phyloP scores from a whole-genome alignment of 768 basidiomycete genomes.

The Russula sp. region DNA sequence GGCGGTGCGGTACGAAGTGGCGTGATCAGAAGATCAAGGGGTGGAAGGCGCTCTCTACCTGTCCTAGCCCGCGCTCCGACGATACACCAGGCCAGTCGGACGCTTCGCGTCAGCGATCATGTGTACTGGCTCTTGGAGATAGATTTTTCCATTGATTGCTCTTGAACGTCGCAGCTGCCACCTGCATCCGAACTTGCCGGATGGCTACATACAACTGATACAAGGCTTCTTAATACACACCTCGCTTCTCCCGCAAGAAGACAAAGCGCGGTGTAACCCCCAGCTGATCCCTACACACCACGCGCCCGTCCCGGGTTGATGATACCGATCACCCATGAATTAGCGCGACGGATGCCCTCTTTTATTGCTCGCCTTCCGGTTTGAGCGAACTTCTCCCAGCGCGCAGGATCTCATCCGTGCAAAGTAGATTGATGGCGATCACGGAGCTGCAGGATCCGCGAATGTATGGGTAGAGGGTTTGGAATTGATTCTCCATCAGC shows the following conservation, averaged over 20 bases:
- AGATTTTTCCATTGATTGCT: not conserved
- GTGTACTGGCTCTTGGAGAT: slow-evolving; percentile 2
- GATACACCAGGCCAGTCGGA: slow-evolving; percentile 5
- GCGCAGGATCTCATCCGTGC: slow-evolving; percentile 92
- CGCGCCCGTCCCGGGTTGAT: not conserved
- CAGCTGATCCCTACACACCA: not conserved
- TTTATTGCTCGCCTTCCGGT: slow-evolving; percentile 61
- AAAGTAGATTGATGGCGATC: slow-evolving; percentile 91
- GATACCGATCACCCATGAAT: slow-evolving; percentile 3
- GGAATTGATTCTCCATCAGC: slow-evolving; percentile 9
- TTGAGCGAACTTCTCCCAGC: slow-evolving; percentile 86
- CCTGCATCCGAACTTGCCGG: slow-evolving; percentile 16
- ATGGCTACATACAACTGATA: not conserved
- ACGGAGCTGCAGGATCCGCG: slow-evolving; percentile 53
- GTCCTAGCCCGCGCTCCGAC: slow-evolving; percentile 2
- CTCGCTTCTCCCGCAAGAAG: not conserved
- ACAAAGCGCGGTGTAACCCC: not conserved
- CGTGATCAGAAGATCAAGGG: slow-evolving; percentile 5
- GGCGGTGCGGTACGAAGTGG: slow-evolving; percentile 7
- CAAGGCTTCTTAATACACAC: not conserved
- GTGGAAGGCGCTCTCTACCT: not conserved
- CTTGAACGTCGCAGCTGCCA: not conserved
- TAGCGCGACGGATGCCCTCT: not conserved
- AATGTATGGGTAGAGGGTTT: slow-evolving; percentile 13
- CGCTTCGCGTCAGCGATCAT: slow-evolving; percentile 5